Evolutionary conservation across 306 rosid genomes (phyloP).

Genomic region (Senna siamea): DNA sequence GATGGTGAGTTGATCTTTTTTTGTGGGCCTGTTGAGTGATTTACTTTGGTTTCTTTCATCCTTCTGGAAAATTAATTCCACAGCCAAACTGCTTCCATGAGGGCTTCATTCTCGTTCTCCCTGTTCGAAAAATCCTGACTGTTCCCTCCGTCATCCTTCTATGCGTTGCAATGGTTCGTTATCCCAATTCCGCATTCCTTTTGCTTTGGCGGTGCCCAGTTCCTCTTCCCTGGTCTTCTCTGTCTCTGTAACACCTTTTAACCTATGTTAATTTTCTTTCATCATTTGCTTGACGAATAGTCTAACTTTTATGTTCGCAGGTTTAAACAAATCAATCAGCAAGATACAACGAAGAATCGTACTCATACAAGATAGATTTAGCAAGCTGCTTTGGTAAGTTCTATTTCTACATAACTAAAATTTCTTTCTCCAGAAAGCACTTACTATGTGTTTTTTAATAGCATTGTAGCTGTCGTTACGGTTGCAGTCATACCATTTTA

Average conservation of each 20-base stretch:
- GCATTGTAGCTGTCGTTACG: not conserved
- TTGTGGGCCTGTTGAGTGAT: not conserved
- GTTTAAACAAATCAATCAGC: slow-evolving; percentile 28
- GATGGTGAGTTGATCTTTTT: slow-evolving; percentile 37
- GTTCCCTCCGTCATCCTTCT: not conserved
- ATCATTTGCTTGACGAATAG: not conserved
- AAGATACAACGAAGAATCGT: not conserved
- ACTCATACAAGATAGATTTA: not conserved
- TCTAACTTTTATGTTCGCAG: slow-evolving; percentile 38
- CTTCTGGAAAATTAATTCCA: not conserved
- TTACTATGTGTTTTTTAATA: not conserved
- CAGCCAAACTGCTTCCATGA: slow-evolving; percentile 28
- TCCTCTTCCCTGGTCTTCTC: slow-evolving; percentile 21
- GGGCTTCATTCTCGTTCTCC: too few species aligned
- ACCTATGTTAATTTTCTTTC: not conserved
- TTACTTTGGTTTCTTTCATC: not conserved
- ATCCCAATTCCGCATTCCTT: not conserved
- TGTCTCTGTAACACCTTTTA: not conserved
- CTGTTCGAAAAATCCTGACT: too few species aligned
- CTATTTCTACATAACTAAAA: not conserved
- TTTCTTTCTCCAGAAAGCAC: not conserved
- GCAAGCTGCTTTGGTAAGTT: slow-evolving; percentile 6
- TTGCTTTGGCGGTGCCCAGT: not conserved
- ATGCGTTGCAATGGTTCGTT: not conserved
- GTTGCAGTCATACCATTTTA: not conserved